Conservation (phyloP, 2,329 filamentous ascomycete genomes). For the Emmonsiellopsis sp. region DNA sequence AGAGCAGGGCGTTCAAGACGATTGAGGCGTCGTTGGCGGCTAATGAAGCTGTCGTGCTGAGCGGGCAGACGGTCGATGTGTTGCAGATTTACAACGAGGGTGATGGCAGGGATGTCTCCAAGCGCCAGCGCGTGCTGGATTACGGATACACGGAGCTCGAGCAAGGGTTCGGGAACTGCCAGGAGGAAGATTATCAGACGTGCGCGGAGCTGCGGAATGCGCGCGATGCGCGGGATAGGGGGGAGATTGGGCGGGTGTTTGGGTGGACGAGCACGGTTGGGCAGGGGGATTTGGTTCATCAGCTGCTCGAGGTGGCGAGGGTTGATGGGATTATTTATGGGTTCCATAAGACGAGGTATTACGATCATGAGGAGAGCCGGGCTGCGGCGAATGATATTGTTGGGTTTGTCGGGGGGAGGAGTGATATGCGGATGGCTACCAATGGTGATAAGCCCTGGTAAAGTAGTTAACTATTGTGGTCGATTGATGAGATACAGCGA, state of each 20-base stretch:
- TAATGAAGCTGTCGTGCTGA: slow-evolving; percentile 9
- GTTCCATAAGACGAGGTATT: slow-evolving; percentile 5
- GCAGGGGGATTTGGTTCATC: slow-evolving; percentile 4
- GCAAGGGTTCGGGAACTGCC: slow-evolving; percentile 10
- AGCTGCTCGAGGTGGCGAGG: slow-evolving; percentile 6
- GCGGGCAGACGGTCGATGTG: slow-evolving; percentile 2
- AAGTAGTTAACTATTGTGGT: not conserved
- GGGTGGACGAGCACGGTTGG: slow-evolving; percentile 7
- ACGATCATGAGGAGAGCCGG: slow-evolving; percentile 2
- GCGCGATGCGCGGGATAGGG: slow-evolving; percentile 1
- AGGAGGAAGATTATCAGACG: slow-evolving; percentile 7
- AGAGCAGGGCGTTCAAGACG: slow-evolving; percentile 4
- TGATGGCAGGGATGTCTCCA: not conserved
- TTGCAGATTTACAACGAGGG: not conserved
- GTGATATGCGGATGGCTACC: slow-evolving; percentile 9
- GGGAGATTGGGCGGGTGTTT: slow-evolving; percentile 5
- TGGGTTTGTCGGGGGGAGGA: slow-evolving; percentile 6
- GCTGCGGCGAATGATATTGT: slow-evolving; percentile 8
- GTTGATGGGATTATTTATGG: slow-evolving; percentile 14
- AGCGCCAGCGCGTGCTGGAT: slow-evolving; percentile 6
- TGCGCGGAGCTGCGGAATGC: slow-evolving; percentile 10
- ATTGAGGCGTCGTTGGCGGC: slow-evolving; percentile 6
- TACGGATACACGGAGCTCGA: slow-evolving; percentile 8
- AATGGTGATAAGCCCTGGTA: slow-evolving; percentile 6
- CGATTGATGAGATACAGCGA: not conserved